Conservation (phyloP, 306 rosid genomes). For the Astragalus glycyphyllos region DNA sequence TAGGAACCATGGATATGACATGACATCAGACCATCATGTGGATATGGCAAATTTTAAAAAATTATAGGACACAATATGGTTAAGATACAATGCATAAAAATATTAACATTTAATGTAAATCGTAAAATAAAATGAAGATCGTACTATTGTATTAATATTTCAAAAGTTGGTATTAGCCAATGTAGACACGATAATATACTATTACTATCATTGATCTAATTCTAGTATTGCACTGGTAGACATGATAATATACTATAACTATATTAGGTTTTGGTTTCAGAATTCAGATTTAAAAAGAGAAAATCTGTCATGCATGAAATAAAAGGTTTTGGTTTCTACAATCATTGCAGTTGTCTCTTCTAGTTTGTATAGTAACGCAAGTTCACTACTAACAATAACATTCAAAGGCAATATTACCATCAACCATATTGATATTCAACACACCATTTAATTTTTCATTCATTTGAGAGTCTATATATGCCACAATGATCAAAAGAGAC, state of each 20-base stretch:
- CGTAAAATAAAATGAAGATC: no score
- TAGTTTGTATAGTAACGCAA: conserved; percentile 8
- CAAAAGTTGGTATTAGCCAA: no score
- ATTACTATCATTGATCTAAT: no score
- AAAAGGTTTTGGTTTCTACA: conserved; percentile 4
- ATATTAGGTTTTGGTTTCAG: background rate
- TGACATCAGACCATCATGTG: background rate
- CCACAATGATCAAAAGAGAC: conserved; percentile 2
- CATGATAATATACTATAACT: no score
- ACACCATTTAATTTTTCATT: background rate
- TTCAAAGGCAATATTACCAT: background rate
- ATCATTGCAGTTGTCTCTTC: conserved; percentile 18
- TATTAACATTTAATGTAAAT: no score
- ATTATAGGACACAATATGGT: no score
- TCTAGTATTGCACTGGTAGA: no score
- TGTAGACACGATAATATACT: no score
- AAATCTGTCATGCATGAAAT: background rate
- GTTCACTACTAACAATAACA: conserved; percentile 4
- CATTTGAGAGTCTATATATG: conserved; percentile 38
- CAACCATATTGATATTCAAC: background rate
- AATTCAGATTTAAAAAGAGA: conserved; percentile 14
- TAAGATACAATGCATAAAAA: no score
- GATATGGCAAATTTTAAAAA: no score
- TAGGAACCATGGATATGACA: background rate
- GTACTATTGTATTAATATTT: no score